These are phyloP conservation scores for Azolla pinnata DNA, from an alignment of 75 land plant species.

Conservation along the genomic window DNA sequence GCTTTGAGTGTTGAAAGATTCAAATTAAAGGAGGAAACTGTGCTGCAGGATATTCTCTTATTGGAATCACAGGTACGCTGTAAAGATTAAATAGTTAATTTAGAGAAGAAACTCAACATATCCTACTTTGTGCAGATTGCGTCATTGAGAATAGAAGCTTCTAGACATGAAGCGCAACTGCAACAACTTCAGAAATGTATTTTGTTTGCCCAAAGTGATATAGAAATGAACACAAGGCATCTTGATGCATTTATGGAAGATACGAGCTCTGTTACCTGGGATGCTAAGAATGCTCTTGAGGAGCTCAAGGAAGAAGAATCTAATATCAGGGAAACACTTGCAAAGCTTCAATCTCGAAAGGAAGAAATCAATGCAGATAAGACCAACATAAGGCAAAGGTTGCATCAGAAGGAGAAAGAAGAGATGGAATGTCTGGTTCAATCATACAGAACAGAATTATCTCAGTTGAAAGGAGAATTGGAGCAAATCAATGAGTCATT, in stretches of 20 bases:
- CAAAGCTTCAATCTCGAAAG: conserved; percentile 1
- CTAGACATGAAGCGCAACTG: conserved; percentile 5
- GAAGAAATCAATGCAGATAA: conserved; percentile 2
- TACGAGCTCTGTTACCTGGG: background rate
- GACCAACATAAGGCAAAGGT: background rate
- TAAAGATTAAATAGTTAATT: background rate
- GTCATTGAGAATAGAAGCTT: conserved; percentile 6
- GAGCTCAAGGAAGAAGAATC: conserved; percentile 10
- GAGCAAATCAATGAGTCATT: background rate
- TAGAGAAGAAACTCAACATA: background rate
- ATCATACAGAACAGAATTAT: conserved; percentile 8
- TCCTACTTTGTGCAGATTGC: conserved; percentile 7
- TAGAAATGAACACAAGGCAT: conserved; percentile 8
- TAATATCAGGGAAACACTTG: conserved; percentile 8
- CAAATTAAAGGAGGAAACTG: background rate
- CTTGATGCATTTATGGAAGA: conserved; percentile 1
- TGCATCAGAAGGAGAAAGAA: conserved; percentile 1
- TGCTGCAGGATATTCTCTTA: conserved; percentile 2
- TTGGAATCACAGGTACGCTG: conserved; percentile 10
- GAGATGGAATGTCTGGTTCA: conserved; percentile 5
- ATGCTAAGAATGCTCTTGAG: conserved; percentile 9
- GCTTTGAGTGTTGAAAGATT: background rate
- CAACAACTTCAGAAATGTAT: background rate
- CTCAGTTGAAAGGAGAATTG: background rate
- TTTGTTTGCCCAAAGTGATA: conserved; percentile 9